Percentiles rank a stretch among this genome's conserved stretches.
phyloP scores from a whole-genome alignment of 345 rosid species.

The Eucalyptus tenuipes region DNA sequence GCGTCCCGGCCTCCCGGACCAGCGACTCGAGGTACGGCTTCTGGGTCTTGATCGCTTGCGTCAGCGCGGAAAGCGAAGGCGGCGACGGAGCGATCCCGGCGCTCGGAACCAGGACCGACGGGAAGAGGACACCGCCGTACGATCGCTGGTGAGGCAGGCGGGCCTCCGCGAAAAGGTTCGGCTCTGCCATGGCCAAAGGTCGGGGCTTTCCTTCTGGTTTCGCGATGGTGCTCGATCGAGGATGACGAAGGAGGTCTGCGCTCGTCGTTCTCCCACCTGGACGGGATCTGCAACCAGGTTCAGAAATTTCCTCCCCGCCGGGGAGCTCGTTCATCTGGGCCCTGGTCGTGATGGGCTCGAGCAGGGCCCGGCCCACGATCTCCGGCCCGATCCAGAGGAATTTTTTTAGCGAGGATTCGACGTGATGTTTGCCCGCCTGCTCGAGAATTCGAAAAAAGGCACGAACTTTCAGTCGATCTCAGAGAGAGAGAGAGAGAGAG shows the following conservation, averaged over 20 bases:
- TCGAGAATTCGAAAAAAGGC: background rate
- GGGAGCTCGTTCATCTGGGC: background rate
- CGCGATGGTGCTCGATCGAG: background rate
- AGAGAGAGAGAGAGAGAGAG: background rate
- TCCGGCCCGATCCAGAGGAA: background rate
- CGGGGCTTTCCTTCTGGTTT: background rate
- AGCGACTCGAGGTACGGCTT: constrained; percentile 49
- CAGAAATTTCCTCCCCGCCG: background rate
- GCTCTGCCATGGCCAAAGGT: constrained; percentile 1
- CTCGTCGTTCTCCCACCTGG: background rate
- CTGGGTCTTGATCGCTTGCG: constrained; percentile 19
- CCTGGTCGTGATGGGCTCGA: background rate
- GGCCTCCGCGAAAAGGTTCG: constrained; percentile 19
- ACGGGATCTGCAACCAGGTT: background rate
- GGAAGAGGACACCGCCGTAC: constrained; percentile 36
- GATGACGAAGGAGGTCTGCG: background rate
- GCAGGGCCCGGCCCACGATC: background rate
- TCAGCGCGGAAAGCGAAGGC: constrained; percentile 13
- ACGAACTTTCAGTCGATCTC: too few species aligned
- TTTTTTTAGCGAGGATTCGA: background rate
- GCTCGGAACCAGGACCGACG: constrained; percentile 36
- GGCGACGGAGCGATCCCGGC: constrained; percentile 11
- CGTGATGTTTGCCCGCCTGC: background rate
- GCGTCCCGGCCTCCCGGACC: constrained; percentile 49
- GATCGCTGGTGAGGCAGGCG: constrained; percentile 41